Conservation (phyloP, 345 rosid genomes). For the Excoecaria agallocha region DNA sequence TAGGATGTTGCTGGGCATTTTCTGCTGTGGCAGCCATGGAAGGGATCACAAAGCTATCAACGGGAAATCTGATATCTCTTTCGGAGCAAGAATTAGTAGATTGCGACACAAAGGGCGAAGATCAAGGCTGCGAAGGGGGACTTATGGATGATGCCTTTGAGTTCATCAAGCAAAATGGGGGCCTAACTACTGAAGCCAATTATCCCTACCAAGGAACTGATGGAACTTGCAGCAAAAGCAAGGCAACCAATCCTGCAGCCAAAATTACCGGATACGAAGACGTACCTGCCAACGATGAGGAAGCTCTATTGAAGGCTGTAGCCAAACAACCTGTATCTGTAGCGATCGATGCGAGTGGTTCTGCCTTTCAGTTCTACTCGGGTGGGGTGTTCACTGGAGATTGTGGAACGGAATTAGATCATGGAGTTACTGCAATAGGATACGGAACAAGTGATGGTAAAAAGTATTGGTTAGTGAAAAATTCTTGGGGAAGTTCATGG, state of each 20-base stretch:
- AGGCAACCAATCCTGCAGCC: slow-evolving; percentile 52
- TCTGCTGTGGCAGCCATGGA: slow-evolving; percentile 85
- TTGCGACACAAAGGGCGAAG: slow-evolving; percentile 58
- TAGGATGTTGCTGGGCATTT: slow-evolving; percentile 99
- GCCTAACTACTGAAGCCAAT: slow-evolving; percentile 73
- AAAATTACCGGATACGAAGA: slow-evolving; percentile 64
- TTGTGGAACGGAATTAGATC: slow-evolving; percentile 78
- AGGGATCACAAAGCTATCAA: slow-evolving; percentile 79
- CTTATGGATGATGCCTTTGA: slow-evolving; percentile 88
- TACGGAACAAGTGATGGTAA: slow-evolving; percentile 72
- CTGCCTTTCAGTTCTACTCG: slow-evolving; percentile 63
- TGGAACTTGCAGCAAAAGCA: slow-evolving; percentile 53
- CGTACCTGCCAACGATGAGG: slow-evolving; percentile 65
- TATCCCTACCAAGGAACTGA: slow-evolving; percentile 70
- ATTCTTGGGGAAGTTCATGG: slow-evolving; percentile 95
- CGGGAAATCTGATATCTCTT: slow-evolving; percentile 61
- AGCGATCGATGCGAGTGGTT: slow-evolving; percentile 83
- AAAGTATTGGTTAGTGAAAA: slow-evolving; percentile 79
- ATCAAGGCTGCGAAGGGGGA: slow-evolving; percentile 91
- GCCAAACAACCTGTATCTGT: slow-evolving; percentile 74
- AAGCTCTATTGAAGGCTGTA: slow-evolving; percentile 66
- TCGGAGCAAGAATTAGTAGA: slow-evolving; percentile 95
- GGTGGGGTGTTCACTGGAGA: slow-evolving; percentile 72
- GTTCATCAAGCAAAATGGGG: slow-evolving; percentile 82
- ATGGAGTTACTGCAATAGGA: slow-evolving; percentile 83